Conservation (phyloP, 2,329 filamentous ascomycete species). For the Stagonosporopsis rhizophila region DNA sequence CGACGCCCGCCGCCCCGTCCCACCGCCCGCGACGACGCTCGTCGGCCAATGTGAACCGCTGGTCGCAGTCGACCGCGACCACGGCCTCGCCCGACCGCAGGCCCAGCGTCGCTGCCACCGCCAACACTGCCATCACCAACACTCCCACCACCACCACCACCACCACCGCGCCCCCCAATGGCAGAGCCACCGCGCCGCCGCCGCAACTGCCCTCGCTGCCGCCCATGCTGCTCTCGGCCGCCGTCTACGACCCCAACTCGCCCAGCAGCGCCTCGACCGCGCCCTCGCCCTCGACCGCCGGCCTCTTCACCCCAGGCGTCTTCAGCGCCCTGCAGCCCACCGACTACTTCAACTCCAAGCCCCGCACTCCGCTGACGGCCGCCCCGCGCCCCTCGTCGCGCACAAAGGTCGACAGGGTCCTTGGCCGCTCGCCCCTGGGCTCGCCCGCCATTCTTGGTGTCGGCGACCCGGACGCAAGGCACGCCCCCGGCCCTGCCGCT, state of each 20-base stretch:
- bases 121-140: too few relatives aligned
- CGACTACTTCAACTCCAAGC: conserved; percentile 51
- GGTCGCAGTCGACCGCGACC: conserved; percentile 63
- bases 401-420: conserved; percentile 34
- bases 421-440: conserved; percentile 43
- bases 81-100: conserved; percentile 55
- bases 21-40: conserved; percentile 45
- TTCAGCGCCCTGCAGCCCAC: conserved; percentile 31
- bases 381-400: conserved; percentile 41
- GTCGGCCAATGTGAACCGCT: conserved; percentile 62
- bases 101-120: conserved; percentile 47
- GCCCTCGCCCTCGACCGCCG: conserved; percentile 45
- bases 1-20: conserved; percentile 8
- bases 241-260: conserved; percentile 49
- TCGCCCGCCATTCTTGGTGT: conserved; percentile 44
- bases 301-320: conserved; percentile 44
- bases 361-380: conserved; percentile 22
- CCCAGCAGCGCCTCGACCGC: conserved; percentile 39
- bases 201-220: conserved; percentile 40
- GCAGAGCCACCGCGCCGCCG: conserved; percentile 29
- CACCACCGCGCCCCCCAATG: conserved; percentile 43
- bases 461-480: conserved; percentile 42
- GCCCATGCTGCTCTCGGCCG: conserved; percentile 41
- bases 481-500: conserved; percentile 30
- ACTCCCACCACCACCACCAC: too few relatives aligned